Conservation (phyloP, 352 stramenopile species). For the Plasmopara halstedii region DNA sequence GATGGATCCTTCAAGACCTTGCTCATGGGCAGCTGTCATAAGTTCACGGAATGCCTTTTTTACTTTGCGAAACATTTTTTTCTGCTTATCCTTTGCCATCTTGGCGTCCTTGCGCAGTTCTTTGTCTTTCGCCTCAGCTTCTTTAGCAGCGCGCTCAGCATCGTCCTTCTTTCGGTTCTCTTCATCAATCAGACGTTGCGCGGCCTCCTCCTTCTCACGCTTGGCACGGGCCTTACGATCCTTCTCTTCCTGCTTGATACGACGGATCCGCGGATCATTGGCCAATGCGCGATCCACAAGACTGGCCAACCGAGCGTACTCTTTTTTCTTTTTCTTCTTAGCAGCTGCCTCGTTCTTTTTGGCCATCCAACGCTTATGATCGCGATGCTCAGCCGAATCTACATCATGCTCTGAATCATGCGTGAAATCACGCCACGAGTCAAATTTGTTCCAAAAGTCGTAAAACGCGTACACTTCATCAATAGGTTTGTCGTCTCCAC, state of each 20-base stretch:
- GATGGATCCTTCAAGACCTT: slow-evolving; percentile 47
- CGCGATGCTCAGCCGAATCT: slow-evolving; percentile 72
- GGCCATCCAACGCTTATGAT: slow-evolving; percentile 84
- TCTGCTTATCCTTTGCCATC: slow-evolving; percentile 76
- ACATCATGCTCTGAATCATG: slow-evolving; percentile 83
- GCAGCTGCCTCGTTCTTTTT: slow-evolving; percentile 81
- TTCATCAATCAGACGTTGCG: slow-evolving; percentile 58
- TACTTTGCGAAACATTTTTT: slow-evolving; percentile 76
- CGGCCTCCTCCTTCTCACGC: slow-evolving; percentile 66
- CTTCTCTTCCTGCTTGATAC: slow-evolving; percentile 80
- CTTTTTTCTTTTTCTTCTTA: slow-evolving; percentile 88
- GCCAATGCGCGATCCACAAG: slow-evolving; percentile 74
- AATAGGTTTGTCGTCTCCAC: slow-evolving; percentile 49
- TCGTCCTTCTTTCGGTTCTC: slow-evolving; percentile 60
- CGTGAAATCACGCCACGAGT: slow-evolving; percentile 80
- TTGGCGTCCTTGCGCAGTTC: slow-evolving; percentile 60
- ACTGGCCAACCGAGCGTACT: slow-evolving; percentile 74
- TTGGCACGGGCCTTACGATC: slow-evolving; percentile 73
- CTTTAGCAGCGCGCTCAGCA: slow-evolving; percentile 31
- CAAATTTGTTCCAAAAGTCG: slow-evolving; percentile 88
- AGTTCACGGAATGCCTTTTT: slow-evolving; percentile 82
- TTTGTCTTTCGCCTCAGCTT: slow-evolving; percentile 69
- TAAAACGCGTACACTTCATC: slow-evolving; percentile 77
- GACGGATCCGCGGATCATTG: slow-evolving; percentile 66
- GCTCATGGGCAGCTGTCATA: slow-evolving; percentile 52